phyloP scores from a whole-genome alignment of 192 early-diverging fungal genomes.

The Anaeromyces robustus region DNA sequence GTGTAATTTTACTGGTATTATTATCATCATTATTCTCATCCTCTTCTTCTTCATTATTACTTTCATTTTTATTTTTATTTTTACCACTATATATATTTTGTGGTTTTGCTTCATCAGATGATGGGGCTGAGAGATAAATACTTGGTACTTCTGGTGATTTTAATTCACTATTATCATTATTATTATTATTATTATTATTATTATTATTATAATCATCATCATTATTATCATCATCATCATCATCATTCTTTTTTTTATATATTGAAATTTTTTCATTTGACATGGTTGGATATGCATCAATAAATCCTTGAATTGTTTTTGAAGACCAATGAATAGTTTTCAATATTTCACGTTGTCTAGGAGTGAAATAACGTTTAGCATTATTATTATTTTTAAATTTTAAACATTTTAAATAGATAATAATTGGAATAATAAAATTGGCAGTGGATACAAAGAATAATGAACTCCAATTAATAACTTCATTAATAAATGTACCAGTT shows the following conservation, averaged over 20 bases:
- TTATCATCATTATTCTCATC: background rate
- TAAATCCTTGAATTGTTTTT: slow-evolving; percentile 20
- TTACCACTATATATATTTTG: no score
- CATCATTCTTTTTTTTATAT: no score
- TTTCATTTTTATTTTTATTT: no score
- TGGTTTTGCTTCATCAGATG: no score
- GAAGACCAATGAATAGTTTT: slow-evolving; percentile 25
- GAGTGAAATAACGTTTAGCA: slow-evolving; percentile 6
- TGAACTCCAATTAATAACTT: slow-evolving; percentile 29
- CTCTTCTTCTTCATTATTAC: no score
- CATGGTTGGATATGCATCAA: slow-evolving; percentile 9
- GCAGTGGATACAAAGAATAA: slow-evolving; percentile 28
- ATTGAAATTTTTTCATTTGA: no score
- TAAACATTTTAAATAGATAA: slow-evolving; percentile 34
- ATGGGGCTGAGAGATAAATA: no score
- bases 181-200: background rate
- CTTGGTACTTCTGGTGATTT: no score
- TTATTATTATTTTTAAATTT: slow-evolving; percentile 25
- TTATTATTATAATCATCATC: no score
- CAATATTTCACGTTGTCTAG: slow-evolving; percentile 24
- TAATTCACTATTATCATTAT: background rate
- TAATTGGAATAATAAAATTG: slow-evolving; percentile 34
- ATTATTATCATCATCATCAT: no score
- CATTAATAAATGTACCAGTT: slow-evolving; percentile 14
- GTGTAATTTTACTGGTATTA: background rate